Evolutionary conservation across 2,329 filamentous ascomycete species (phyloP).

Genomic region (Verticillium nonalfalfae): DNA sequence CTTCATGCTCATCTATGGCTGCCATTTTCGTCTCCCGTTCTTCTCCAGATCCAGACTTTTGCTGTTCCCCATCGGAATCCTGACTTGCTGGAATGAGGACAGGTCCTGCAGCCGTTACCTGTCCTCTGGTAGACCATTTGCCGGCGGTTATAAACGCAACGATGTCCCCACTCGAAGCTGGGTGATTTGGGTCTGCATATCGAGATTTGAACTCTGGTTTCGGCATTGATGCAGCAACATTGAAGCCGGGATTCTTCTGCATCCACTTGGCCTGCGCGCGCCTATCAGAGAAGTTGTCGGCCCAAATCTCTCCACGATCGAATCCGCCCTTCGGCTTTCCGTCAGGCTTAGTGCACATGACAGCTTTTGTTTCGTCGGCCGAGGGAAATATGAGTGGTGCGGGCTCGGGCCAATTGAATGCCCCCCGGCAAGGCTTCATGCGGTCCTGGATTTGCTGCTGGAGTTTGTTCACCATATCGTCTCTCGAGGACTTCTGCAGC

Average conservation of each 20-base stretch:
- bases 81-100: background rate
- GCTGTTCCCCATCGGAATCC: conserved; percentile 3
- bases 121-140: background rate
- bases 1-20: background rate
- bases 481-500: background rate
- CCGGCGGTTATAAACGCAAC: conserved; percentile 18
- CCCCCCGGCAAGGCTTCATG: conserved; percentile 18
- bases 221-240: conserved; percentile 13
- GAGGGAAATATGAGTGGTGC: conserved; percentile 43
- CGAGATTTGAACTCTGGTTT: conserved; percentile 16
- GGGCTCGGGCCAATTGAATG: conserved; percentile 34
- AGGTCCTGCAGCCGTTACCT: background rate
- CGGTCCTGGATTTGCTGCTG: background rate
- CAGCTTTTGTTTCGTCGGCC: conserved; percentile 23
- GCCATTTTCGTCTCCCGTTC: too few relatives aligned
- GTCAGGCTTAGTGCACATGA: conserved; percentile 6
- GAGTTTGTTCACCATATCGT: background rate
- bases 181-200: conserved; percentile 19
- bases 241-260: conserved; percentile 8
- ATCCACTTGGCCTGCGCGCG: conserved; percentile 14
- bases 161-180: conserved; percentile 16
- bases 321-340: conserved; percentile 13
- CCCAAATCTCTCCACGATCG: conserved; percentile 13
- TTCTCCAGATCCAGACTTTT: background rate
- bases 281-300: conserved; percentile 14